A percentile compares a stretch with the other conserved stretches of the same genome.
Conservation (phyloP, 1,139 yeast genomes). For the Sugiyamaella japonica region DNA sequence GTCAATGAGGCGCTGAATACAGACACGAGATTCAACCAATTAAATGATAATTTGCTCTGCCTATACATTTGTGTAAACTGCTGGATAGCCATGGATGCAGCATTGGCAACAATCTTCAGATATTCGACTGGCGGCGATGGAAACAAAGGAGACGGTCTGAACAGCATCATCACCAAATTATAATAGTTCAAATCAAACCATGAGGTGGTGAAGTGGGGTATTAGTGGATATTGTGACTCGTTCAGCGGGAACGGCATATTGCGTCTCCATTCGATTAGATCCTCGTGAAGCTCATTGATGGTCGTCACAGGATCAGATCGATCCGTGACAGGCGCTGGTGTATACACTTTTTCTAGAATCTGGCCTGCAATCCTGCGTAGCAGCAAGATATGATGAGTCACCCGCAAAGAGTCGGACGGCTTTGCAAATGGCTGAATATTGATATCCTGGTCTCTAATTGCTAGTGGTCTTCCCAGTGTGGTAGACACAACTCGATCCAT, state of each 20-base stretch:
- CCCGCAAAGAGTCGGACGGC: constrained; percentile 7
- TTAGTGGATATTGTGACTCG: constrained; percentile 25
- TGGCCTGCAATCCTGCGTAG: constrained; percentile 29
- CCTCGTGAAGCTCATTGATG: constrained; percentile 27
- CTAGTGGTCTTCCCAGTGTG: constrained; percentile 33
- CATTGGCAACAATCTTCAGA: constrained; percentile 24
- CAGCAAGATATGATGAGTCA: constrained; percentile 28
- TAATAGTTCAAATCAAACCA: constrained; percentile 34
- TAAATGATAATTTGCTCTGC: constrained; percentile 28
- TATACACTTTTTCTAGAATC: constrained; percentile 28
- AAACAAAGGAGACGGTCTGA: constrained; percentile 32
- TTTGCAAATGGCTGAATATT: constrained; percentile 22
- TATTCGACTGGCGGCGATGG: constrained; percentile 28
- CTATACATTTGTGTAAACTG: constrained; percentile 25
- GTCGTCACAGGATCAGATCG: constrained; percentile 14
- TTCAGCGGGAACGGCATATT: constrained; percentile 29
- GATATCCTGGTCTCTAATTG: constrained; percentile 31
- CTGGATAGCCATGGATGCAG: constrained; percentile 27
- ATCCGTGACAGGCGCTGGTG: constrained; percentile 10
- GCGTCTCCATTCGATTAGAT: constrained; percentile 30
- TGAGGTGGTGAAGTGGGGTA: constrained; percentile 29
- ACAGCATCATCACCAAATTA: constrained; percentile 30
- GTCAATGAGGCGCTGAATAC: constrained; percentile 29
- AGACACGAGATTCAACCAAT: constrained; percentile 28
- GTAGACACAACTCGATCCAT: constrained; percentile 34